Evolutionary conservation across 2,329 filamentous ascomycete species (phyloP), one percentile per base, ranked within the genome.

Genomic region (Ramularia collo-cygni): DNA sequence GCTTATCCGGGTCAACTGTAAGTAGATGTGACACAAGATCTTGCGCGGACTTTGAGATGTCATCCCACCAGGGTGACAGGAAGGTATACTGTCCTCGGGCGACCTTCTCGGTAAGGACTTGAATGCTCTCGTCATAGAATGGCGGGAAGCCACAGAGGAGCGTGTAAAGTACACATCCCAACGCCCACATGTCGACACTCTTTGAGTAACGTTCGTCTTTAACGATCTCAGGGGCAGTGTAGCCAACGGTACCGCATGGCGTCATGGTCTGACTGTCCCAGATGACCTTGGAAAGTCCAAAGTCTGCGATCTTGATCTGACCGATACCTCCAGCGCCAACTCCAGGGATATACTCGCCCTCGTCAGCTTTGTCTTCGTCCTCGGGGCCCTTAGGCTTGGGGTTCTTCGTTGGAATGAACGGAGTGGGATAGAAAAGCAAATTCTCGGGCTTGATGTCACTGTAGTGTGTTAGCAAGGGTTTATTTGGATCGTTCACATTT

Each of bases 371-470:
- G 60, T 96, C 90, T 65, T 98, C 92, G 54, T 98, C 92, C 18
- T 92, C 92, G 2, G 88, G 81, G 42, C 82, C 79, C 60, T 75
- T 83, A 2, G 87, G 86, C 65, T 87, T 87, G 1, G 86, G 87
- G 38, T 79, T 71, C 60, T 81, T 90, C 4, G 85, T 82, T 0
- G 89, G 85, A 14, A 93, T 65, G 48, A 92, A 81, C 0, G 87
- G 83, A 43, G 81, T 85, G 3, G 89, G 90, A 54, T 86, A 85
- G 66, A 95, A 98, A 3, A 98, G 71, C 40, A 98, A 79, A 58
- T 98, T 98, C 65, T 98, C 92, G 0, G 92, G 92, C 66, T 98
- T 98, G 67, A 98, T 98, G 61, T 95, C 89, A 64, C 88, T 95
- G 58, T 3, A 28, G 35, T 58, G 51, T 54, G 60, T 70, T 57